phyloP scores from a whole-genome alignment of 768 basidiomycete genomes.

The Kockovaella imperatae region DNA sequence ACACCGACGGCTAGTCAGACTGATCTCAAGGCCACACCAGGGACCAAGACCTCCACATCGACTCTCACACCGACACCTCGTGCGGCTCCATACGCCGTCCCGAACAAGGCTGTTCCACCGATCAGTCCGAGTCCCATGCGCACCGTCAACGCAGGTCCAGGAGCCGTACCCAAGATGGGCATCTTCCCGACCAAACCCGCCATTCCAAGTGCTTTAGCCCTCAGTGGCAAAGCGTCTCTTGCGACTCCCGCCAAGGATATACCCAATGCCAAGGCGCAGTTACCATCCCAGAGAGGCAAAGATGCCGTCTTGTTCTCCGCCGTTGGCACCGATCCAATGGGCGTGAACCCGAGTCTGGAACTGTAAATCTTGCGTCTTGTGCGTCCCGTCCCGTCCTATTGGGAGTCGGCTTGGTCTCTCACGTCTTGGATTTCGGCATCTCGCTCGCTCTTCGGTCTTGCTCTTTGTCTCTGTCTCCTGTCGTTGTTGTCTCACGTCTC shows the following conservation, averaged over 20 bases:
- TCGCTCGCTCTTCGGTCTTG: too few relatives aligned
- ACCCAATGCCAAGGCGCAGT: too few relatives aligned
- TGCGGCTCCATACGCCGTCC: conserved; percentile 19
- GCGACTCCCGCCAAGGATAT: conserved; percentile 18
- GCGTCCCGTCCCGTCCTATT: too few relatives aligned
- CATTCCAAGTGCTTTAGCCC: background rate
- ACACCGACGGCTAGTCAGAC: background rate
- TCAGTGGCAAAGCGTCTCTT: conserved; percentile 7
- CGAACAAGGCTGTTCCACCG: conserved; percentile 4
- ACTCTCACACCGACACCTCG: background rate
- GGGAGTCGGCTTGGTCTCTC: too few relatives aligned
- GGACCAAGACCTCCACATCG: conserved; percentile 5
- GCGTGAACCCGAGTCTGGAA: conserved; percentile 16
- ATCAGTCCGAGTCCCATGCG: background rate
- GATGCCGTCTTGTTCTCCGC: conserved; percentile 37
- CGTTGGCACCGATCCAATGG: conserved; percentile 16
- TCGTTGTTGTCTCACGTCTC: too few relatives aligned
- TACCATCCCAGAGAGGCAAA: conserved; percentile 18
- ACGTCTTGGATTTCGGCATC: too few relatives aligned
- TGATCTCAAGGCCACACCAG: background rate
- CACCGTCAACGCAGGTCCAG: background rate
- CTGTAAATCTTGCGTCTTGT: too few relatives aligned
- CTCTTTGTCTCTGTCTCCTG: too few relatives aligned
- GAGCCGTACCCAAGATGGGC: conserved; percentile 8
- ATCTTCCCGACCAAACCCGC: conserved; percentile 15